Evolutionary conservation across 306 rosid genomes (phyloP).

Genomic region (Gastrolobium bilobum): DNA sequence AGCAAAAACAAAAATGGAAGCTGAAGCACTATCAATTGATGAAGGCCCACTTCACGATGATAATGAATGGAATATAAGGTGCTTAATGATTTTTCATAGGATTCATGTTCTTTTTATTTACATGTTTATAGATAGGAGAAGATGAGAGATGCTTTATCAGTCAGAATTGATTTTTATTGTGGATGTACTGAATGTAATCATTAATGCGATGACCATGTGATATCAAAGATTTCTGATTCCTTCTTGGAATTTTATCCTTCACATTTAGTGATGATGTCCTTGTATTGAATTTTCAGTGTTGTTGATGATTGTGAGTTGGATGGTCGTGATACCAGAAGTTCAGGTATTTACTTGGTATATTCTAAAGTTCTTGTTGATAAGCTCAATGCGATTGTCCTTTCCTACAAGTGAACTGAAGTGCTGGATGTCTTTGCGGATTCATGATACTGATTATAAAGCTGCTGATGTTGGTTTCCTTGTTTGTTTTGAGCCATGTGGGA

Average conservation of each 20-base stretch:
- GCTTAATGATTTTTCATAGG: constrained; percentile 40
- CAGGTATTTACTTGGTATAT: constrained; percentile 62
- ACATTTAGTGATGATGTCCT: constrained; percentile 22
- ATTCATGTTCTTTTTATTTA: constrained; percentile 2
- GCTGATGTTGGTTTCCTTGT: constrained; percentile 30
- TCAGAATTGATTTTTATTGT: not conserved
- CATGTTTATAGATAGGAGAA: not conserved
- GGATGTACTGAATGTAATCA: not conserved
- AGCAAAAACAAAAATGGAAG: constrained; percentile 81
- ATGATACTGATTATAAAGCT: constrained; percentile 1
- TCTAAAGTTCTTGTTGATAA: constrained; percentile 25
- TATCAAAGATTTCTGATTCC: constrained; percentile 8
- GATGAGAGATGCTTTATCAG: not conserved
- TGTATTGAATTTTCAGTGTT: constrained; percentile 67
- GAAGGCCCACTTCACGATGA: constrained; percentile 85
- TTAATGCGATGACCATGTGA: constrained; percentile 20
- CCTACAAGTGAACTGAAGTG: constrained; percentile 5
- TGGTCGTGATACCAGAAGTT: constrained; percentile 49
- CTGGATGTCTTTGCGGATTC: not conserved
- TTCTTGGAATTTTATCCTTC: constrained; percentile 30
- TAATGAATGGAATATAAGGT: constrained; percentile 99
- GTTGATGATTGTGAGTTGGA: constrained; percentile 68
- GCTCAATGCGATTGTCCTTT: constrained; percentile 10
- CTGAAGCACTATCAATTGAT: constrained; percentile 61
- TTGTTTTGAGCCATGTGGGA: constrained; percentile 12